phyloP scores from a whole-genome alignment of 768 basidiomycete genomes.

The Leccinum barrowsii region DNA sequence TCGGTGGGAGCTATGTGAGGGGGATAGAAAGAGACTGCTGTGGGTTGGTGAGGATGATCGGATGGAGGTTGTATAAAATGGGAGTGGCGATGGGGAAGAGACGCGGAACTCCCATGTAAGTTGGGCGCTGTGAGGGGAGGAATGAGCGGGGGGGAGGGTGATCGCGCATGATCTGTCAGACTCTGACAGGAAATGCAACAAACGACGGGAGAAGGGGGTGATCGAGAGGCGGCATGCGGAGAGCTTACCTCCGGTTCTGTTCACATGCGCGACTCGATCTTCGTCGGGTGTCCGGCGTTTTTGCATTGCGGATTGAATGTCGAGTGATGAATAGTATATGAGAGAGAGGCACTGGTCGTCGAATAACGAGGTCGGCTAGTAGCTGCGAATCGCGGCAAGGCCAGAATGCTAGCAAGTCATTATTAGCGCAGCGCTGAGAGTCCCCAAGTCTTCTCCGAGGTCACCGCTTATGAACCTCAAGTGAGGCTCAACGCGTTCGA shows the following conservation, averaged over 20 bases:
- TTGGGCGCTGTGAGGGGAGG: not conserved
- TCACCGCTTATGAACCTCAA: too few species aligned
- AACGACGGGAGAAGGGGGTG: conserved; percentile 7
- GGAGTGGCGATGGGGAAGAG: conserved; percentile 1
- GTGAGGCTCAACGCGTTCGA: not conserved
- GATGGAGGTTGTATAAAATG: conserved; percentile 3
- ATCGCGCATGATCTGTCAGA: conserved; percentile 16
- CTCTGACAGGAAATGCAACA: conserved; percentile 6
- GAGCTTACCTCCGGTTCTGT: conserved; percentile 27
- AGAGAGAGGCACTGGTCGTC: not conserved
- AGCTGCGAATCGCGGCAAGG: too few species aligned
- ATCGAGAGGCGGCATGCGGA: conserved; percentile 11
- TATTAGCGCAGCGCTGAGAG: not conserved
- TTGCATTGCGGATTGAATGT: conserved; percentile 20
- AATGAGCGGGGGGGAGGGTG: not conserved
- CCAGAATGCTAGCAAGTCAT: not conserved
- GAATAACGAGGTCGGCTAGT: too few species aligned
- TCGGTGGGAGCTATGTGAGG: not conserved
- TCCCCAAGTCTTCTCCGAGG: not conserved
- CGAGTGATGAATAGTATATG: conserved; percentile 4
- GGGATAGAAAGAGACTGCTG: not conserved
- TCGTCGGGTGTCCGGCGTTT: conserved; percentile 19
- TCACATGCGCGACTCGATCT: conserved; percentile 4
- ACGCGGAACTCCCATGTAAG: not conserved
- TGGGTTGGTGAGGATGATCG: not conserved